These are phyloP conservation scores for Sanghuangporus sanghuang DNA, from an alignment of 1,284 basidiomycete genomes.

Conservation along the genomic window DNA sequence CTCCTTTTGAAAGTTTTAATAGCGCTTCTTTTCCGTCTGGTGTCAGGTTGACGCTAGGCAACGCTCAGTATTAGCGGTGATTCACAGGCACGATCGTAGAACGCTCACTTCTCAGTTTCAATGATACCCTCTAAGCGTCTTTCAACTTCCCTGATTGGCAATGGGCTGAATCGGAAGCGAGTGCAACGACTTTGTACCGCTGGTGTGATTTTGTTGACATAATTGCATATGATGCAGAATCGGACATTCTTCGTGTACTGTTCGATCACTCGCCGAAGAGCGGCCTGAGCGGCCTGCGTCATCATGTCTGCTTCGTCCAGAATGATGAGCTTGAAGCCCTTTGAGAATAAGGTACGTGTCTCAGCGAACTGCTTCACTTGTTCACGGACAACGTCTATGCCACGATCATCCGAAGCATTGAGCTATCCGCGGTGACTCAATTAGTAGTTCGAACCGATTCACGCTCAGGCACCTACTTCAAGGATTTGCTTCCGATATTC, in stretches of 20 bases:
- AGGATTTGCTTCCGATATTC: conserved; percentile 88
- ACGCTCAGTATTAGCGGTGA: not conserved
- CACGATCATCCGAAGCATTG: conserved; percentile 96
- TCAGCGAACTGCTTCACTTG: conserved; percentile 99
- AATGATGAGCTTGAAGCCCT: conserved; percentile 96
- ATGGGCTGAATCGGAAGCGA: conserved; percentile 94
- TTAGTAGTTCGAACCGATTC: not conserved
- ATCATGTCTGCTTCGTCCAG: conserved; percentile 99
- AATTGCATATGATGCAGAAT: conserved; percentile 99
- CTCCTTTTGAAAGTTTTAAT: conserved; percentile 89
- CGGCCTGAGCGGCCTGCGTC: conserved; percentile 96
- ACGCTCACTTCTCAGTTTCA: conserved; percentile 75
- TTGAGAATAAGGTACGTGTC: conserved; percentile 87
- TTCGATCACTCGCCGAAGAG: conserved; percentile 94
- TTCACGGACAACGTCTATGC: conserved; percentile 97
- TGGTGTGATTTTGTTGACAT: conserved; percentile 99
- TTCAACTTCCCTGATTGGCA: conserved; percentile 85
- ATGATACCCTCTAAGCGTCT: conserved; percentile 78
- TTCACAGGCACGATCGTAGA: not conserved
- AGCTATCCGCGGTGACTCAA: conserved; percentile 44
- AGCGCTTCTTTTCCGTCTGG: conserved; percentile 86
- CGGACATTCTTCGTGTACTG: conserved; percentile 98
- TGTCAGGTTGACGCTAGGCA: conserved; percentile 76
- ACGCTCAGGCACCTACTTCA: conserved; percentile 55
- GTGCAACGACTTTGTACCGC: conserved; percentile 99